These are phyloP conservation scores for Vigna reflexopilosa DNA, from an alignment of 306 rosid genomes.

Conservation along the genomic window DNA sequence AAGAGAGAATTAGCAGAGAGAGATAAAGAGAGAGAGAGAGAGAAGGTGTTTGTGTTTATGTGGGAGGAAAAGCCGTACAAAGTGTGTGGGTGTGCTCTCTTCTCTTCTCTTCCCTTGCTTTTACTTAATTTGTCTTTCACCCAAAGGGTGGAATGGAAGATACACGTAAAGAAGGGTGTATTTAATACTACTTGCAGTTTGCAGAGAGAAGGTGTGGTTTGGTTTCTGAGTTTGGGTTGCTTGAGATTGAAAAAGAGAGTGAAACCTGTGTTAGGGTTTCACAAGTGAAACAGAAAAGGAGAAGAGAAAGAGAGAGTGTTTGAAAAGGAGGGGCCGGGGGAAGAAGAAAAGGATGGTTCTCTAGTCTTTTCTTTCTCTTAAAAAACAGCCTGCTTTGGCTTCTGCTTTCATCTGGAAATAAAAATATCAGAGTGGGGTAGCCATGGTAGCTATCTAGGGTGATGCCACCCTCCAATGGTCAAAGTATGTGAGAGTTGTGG, in stretches of 20 bases:
- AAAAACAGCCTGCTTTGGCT: slow-evolving; percentile 49
- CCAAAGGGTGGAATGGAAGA: background rate
- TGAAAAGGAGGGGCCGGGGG: background rate
- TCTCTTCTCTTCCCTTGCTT: slow-evolving; percentile 34
- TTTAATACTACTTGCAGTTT: slow-evolving; percentile 42
- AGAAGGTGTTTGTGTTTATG: slow-evolving; percentile 36
- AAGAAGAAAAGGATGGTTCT: slow-evolving; percentile 45
- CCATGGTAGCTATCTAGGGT: slow-evolving; percentile 34
- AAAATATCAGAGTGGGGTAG: slow-evolving; percentile 71
- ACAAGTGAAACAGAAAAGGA: slow-evolving; percentile 7
- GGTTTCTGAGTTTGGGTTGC: slow-evolving; percentile 22
- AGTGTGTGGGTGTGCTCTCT: background rate
- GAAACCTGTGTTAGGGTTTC: slow-evolving; percentile 60
- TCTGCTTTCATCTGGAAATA: slow-evolving; percentile 55
- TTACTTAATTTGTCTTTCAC: slow-evolving; percentile 51
- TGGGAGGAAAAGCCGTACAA: slow-evolving; percentile 44
- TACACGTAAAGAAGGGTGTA: slow-evolving; percentile 45
- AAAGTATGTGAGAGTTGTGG: slow-evolving; percentile 61
- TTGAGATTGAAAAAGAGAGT: background rate
- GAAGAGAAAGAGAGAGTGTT: background rate
- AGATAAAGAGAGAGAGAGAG: slow-evolving; percentile 21
- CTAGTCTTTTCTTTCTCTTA: slow-evolving; percentile 50
- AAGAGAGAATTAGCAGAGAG: slow-evolving; percentile 12
- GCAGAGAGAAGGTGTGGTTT: background rate
- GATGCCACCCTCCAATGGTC: slow-evolving; percentile 48